Percentiles rank a stretch among this genome's conserved stretches.
phyloP scores from a whole-genome alignment of 75 land plant species.

The Azolla pinnata region DNA sequence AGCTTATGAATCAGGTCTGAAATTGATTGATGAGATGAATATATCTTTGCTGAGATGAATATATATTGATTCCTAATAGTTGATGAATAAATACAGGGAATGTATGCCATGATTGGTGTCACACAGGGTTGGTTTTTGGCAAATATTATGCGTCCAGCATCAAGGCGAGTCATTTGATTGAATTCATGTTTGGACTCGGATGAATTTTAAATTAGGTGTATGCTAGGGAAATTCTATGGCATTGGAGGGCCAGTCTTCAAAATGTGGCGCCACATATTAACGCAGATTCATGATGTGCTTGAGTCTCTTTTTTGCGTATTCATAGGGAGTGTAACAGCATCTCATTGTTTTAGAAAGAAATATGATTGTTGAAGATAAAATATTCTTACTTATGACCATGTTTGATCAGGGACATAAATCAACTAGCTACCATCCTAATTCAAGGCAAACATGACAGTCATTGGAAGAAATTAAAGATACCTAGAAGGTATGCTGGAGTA shows the following conservation, averaged over 20 bases:
- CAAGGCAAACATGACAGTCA: constrained; percentile 21
- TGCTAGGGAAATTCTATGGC: too few relatives aligned
- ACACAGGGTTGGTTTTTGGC: constrained; percentile 88
- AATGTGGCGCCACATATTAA: too few relatives aligned
- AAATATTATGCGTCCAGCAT: constrained; percentile 51
- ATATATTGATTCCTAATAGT: not conserved
- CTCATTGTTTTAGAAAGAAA: too few relatives aligned
- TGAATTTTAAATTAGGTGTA: too few relatives aligned
- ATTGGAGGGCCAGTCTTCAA: too few relatives aligned
- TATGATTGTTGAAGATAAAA: too few relatives aligned
- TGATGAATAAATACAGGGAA: constrained; percentile 27
- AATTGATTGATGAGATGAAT: not conserved
- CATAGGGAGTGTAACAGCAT: too few relatives aligned
- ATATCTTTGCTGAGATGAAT: not conserved
- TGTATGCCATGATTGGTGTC: constrained; percentile 62
- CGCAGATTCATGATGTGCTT: too few relatives aligned
- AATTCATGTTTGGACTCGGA: too few relatives aligned
- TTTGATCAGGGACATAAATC: constrained; percentile 46
- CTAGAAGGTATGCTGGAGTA: constrained; percentile 29
- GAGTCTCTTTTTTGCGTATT: too few relatives aligned
- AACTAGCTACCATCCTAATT: constrained; percentile 47
- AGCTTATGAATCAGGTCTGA: constrained; percentile 49
- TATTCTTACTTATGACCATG: too few relatives aligned
- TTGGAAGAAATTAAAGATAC: constrained; percentile 50
- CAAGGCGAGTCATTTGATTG: constrained; percentile 60